Conservation (phyloP, 1,284 basidiomycete species). For the Cryptococcus amylolentus region DNA sequence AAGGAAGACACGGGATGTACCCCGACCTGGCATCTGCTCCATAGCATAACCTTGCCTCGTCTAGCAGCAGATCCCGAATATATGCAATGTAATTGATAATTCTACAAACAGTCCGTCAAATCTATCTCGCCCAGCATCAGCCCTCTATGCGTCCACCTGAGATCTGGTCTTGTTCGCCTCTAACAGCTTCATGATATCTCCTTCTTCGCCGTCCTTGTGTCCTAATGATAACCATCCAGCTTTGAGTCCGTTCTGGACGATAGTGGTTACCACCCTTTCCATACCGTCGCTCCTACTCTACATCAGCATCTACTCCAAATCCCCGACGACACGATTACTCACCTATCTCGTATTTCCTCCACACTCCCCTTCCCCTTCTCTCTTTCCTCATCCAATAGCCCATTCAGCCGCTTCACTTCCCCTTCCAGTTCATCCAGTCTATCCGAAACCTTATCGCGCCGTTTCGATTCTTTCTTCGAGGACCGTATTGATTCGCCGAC, state of each 20-base stretch:
- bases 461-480: conserved; percentile 67
- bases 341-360: conserved; percentile 31
- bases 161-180: background rate
- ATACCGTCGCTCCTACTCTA: conserved; percentile 52
- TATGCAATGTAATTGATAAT: no score
- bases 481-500: conserved; percentile 74
- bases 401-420: conserved; percentile 50
- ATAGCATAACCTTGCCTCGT: no score
- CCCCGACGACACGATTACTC: conserved; percentile 8
- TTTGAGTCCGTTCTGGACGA: conserved; percentile 67
- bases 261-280: conserved; percentile 61
- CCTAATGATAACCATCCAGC: conserved; percentile 57
- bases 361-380: conserved; percentile 17
- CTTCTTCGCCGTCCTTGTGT: conserved; percentile 24
- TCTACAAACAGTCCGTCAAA: background rate
- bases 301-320: conserved; percentile 4
- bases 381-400: conserved; percentile 17
- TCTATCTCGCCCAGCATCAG: background rate
- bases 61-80: no score
- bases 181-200: background rate
- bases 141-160: background rate
- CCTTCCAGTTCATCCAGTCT: conserved; percentile 56
- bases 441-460: conserved; percentile 71
- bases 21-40: no score
- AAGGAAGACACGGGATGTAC: no score